phyloP scores from a whole-genome alignment of 805 yeast genomes.

The Yamadazyma paraphyllophila region DNA sequence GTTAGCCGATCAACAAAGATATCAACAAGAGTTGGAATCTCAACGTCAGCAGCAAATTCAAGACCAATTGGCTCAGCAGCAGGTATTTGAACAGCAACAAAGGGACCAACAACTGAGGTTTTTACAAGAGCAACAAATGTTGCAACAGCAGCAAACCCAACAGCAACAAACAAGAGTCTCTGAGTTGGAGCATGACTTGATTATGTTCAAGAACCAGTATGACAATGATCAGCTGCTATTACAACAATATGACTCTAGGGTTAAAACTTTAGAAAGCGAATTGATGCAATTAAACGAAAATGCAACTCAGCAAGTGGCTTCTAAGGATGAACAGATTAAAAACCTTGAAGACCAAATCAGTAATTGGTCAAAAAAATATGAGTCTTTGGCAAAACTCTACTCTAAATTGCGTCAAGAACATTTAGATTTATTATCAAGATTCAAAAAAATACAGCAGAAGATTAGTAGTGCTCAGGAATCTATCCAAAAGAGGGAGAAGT shows the following conservation, averaged over 20 bases:
- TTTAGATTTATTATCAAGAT: slow-evolving; percentile 69
- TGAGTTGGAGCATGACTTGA: slow-evolving; percentile 76
- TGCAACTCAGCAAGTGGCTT: slow-evolving; percentile 67
- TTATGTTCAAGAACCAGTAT: slow-evolving; percentile 73
- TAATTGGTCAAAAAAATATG: slow-evolving; percentile 84
- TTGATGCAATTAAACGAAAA: slow-evolving; percentile 57
- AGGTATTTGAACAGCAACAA: slow-evolving; percentile 73
- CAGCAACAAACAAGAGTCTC: slow-evolving; percentile 78
- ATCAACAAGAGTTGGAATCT: slow-evolving; percentile 60
- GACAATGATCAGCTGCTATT: slow-evolving; percentile 82
- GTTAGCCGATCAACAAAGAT: slow-evolving; percentile 55
- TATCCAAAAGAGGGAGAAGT: slow-evolving; percentile 73
- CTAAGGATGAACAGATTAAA: slow-evolving; percentile 70
- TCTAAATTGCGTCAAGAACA: slow-evolving; percentile 92
- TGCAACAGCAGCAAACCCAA: slow-evolving; percentile 64
- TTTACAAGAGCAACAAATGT: slow-evolving; percentile 62
- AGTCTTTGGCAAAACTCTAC: slow-evolving; percentile 82
- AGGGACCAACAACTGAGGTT: slow-evolving; percentile 66
- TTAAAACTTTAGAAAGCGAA: slow-evolving; percentile 77
- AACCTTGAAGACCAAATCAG: slow-evolving; percentile 70
- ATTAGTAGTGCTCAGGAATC: slow-evolving; percentile 90
- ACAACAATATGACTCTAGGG: slow-evolving; percentile 84
- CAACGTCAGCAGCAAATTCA: slow-evolving; percentile 68
- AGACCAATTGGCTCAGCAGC: slow-evolving; percentile 67
- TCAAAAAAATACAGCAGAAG: slow-evolving; percentile 79